These are phyloP conservation scores for Penicillium cosmopolitanum DNA, from an alignment of 495 filamentous ascomycete genomes.

Conservation along the genomic window DNA sequence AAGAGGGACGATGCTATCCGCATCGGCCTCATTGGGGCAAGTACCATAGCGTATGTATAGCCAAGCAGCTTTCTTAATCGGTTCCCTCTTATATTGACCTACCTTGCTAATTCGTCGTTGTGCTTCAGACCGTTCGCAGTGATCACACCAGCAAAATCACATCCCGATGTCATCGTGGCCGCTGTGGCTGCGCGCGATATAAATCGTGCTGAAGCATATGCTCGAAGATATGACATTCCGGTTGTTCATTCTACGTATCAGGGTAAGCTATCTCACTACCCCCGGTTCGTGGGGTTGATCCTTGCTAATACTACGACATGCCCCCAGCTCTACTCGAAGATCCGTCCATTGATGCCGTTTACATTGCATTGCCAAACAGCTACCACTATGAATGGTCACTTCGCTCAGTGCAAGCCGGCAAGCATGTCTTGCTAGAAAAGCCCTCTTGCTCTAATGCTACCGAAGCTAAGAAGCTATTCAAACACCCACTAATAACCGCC, in stretches of 20 bases:
- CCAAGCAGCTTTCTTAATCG: not conserved
- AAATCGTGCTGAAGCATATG: conserved; percentile 55
- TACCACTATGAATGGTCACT: conserved; percentile 52
- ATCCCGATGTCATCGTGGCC: conserved; percentile 61
- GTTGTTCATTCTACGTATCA: conserved; percentile 53
- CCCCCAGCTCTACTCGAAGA: conserved; percentile 43
- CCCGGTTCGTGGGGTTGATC: not conserved
- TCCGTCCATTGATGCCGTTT: conserved; percentile 45
- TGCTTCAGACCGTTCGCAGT: conserved; percentile 51
- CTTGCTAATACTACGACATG: not conserved
- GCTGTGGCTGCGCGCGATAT: conserved; percentile 62
- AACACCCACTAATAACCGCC: conserved; percentile 30
- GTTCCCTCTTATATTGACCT: not conserved
- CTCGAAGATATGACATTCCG: conserved; percentile 60
- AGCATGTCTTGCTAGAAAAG: conserved; percentile 56
- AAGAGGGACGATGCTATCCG: conserved; percentile 34
- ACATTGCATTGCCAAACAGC: conserved; percentile 54
- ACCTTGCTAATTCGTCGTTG: not conserved
- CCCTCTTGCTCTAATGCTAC: conserved; percentile 44
- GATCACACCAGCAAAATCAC: conserved; percentile 58
- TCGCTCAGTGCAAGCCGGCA: conserved; percentile 40
- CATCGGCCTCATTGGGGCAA: conserved; percentile 37
- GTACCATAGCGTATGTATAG: conserved; percentile 30
- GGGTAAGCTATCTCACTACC: conserved; percentile 29
- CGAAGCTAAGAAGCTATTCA: conserved; percentile 44